These are phyloP conservation scores for Syncephalastrum monosporum DNA, from an alignment of 371 early-diverging fungal species.

Conservation along the genomic window DNA sequence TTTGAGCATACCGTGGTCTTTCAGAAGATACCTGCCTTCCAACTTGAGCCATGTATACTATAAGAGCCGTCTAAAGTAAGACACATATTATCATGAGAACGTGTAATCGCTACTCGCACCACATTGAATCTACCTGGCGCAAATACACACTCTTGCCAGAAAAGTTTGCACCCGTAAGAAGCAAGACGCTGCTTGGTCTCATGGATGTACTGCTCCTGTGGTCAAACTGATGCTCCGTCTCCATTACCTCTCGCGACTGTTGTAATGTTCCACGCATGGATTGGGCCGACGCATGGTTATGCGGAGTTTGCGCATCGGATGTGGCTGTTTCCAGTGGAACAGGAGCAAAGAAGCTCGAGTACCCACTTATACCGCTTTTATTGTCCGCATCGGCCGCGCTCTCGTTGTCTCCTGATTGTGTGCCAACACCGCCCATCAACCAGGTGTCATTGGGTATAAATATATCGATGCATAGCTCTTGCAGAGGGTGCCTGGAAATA, in stretches of 20 bases:
- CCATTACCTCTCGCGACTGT: no score
- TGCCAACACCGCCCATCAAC: slow-evolving; percentile 37
- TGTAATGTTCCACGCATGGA: no score
- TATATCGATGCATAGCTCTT: slow-evolving; percentile 60
- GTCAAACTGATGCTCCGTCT: no score
- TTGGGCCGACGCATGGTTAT: no score
- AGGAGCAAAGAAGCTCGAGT: no score
- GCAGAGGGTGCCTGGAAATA: slow-evolving; percentile 66
- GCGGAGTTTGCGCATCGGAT: background rate
- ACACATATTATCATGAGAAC: background rate
- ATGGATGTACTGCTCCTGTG: no score
- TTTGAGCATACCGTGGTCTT: no score
- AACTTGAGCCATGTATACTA: slow-evolving; percentile 78
- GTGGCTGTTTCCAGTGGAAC: background rate
- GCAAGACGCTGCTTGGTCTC: slow-evolving; percentile 31
- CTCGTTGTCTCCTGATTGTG: no score
- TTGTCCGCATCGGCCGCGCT: no score
- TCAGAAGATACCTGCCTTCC: slow-evolving; percentile 51
- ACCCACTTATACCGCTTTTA: background rate
- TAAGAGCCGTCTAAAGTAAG: slow-evolving; percentile 57
- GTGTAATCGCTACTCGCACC: background rate
- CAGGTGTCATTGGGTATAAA: slow-evolving; percentile 69
- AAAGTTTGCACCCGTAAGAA: slow-evolving; percentile 77
- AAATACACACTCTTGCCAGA: slow-evolving; percentile 81
- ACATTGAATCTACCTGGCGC: slow-evolving; percentile 57